phyloP scores from a whole-genome alignment of 2,329 filamentous ascomycete species.

The Aspergillus carbonarius region DNA sequence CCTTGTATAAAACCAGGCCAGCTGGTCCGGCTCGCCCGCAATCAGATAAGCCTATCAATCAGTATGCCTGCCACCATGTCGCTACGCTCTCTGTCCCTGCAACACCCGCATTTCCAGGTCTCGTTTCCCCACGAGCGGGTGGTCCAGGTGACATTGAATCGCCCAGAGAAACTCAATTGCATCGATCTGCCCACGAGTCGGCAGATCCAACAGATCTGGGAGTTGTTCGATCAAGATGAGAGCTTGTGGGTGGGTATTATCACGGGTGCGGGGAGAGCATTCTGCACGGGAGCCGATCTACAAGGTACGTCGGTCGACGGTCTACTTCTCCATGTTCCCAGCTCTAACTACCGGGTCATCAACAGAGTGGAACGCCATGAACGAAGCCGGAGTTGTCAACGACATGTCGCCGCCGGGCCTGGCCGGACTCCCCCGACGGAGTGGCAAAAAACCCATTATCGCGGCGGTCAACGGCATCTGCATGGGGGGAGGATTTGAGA shows the following conservation, averaged over 20 bases:
- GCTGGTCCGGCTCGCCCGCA: not conserved
- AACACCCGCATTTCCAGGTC: constrained; percentile 20
- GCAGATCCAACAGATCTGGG: not conserved
- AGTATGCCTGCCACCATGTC: constrained; percentile 2
- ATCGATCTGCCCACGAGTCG: constrained; percentile 38
- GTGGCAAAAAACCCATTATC: constrained; percentile 71
- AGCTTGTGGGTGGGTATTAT: constrained; percentile 62
- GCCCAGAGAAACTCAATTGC: constrained; percentile 43
- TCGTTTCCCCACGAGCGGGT: constrained; percentile 45
- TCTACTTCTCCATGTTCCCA: not conserved
- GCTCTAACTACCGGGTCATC: not conserved
- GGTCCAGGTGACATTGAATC: constrained; percentile 44
- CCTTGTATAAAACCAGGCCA: not conserved
- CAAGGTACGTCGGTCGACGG: constrained; percentile 43
- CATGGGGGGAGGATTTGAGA: constrained; percentile 75
- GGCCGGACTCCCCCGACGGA: constrained; percentile 64
- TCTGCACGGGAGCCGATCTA: constrained; percentile 68
- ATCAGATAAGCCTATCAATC: not conserved
- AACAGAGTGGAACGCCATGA: constrained; percentile 55
- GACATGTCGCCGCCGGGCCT: constrained; percentile 55
- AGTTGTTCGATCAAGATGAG: constrained; percentile 64
- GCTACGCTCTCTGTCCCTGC: not conserved
- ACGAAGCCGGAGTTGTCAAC: constrained; percentile 33
- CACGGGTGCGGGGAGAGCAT: constrained; percentile 63
- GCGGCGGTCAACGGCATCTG: constrained; percentile 75